Evolutionary conservation across 2,329 filamentous ascomycete species (phyloP), one percentile per base, ranked within the genome.

Genomic region (Ilyonectria sp.): DNA sequence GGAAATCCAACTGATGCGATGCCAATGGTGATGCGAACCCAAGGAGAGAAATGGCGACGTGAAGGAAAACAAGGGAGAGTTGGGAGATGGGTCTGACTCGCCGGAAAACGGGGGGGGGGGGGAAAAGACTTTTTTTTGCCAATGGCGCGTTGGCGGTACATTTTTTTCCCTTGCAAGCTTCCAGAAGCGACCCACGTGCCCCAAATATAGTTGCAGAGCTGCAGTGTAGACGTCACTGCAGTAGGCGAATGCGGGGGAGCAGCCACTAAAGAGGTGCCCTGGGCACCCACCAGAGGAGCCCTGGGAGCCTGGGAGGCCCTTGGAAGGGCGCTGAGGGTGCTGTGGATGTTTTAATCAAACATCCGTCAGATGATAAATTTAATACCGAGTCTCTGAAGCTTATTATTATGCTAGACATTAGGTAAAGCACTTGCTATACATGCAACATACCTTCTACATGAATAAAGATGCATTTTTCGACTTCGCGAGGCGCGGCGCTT

Each of bases 91-190:
- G 44, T 54, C 44, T 49, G 47, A 64, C 47, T 54, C 50, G 49
- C 50, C 43, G 44, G 31, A 35, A 58, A 43, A 66, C 44, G 53
- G 60, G 60, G 60, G 60, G 60, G 60, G 60, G 60, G 56, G 50
- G 33, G 46, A 61, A 59, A 69, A 74, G 69, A 75, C 73, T 75
- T 75, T 75, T 75, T 74, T 69, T 60, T 57, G 26, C 46, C 57
- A 65, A 56, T 55, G 61, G 66, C 59, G 58, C 67, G 60, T 58
- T 63, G 46, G 61, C 26, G 56, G 52, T 57, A 58, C 56, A 61
- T 54, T 49, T 58, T 69, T 67, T 65, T 58, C 60, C 64, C 64
- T 59, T 55, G 67, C 57, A 62, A 60, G 58, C 67, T 65, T 71
- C 68, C 63, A 75, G 69, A 69, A 68, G 56, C 63, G 60, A 65